A percentile compares a stretch with the other conserved stretches of the same genome.
phyloP scores from a whole-genome alignment of 345 rosid species.

The Triadica sebifera region DNA sequence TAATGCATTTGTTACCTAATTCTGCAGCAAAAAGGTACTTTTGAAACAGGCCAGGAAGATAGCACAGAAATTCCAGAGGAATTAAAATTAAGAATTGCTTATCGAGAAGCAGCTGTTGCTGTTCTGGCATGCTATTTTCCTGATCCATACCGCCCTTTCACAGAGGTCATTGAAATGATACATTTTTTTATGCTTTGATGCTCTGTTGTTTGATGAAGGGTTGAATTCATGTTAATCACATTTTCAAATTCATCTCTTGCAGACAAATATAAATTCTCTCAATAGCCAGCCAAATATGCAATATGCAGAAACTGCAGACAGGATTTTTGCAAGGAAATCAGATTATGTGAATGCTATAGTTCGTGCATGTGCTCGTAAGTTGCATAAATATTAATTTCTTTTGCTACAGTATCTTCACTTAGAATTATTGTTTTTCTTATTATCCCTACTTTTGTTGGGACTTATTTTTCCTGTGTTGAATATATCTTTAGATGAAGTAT shows the following conservation, averaged over 20 bases:
- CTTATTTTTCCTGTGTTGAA: neutral
- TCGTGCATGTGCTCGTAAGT: constrained; percentile 93
- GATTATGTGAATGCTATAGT: constrained; percentile 77
- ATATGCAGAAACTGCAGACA: constrained; percentile 57
- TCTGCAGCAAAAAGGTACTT: constrained; percentile 91
- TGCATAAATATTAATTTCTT: neutral
- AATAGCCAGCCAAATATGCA: constrained; percentile 75
- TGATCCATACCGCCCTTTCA: constrained; percentile 68
- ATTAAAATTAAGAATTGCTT: constrained; percentile 78
- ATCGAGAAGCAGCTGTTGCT: constrained; percentile 94
- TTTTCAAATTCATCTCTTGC: constrained; percentile 30
- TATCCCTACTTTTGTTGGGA: neutral
- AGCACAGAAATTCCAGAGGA: constrained; percentile 81
- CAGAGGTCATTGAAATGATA: constrained; percentile 45
- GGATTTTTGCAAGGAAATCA: constrained; percentile 64
- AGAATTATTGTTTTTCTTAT: neutral
- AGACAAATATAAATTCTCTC: constrained; percentile 85
- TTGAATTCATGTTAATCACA: constrained; percentile 4
- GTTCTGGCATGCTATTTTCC: constrained; percentile 87
- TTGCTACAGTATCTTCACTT: neutral
- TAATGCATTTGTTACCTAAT: constrained; percentile 22
- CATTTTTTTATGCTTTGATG: neutral
- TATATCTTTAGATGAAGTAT: neutral
- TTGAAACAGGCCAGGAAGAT: constrained; percentile 95
- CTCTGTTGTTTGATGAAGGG: constrained; percentile 18